Percentiles rank a stretch among this genome's conserved stretches.
Evolutionary conservation across 2,329 filamentous ascomycete species (phyloP).

Genomic region (Fusarium siculi): DNA sequence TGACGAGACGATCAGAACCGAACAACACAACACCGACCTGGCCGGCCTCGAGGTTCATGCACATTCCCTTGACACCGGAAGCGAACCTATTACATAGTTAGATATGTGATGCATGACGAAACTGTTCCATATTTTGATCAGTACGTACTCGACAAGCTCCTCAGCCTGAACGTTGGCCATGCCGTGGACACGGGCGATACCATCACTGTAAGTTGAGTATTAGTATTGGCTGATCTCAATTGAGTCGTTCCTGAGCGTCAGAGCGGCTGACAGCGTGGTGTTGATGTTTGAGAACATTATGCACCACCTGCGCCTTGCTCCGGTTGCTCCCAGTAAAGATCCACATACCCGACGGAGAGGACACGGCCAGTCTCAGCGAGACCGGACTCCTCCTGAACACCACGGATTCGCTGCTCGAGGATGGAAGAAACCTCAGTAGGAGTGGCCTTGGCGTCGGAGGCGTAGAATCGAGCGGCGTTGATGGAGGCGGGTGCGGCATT

Average conservation of each 20-base stretch:
- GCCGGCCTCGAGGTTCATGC: slow-evolving; percentile 99
- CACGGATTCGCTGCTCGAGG: slow-evolving; percentile 98
- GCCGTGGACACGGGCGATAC: slow-evolving; percentile 99
- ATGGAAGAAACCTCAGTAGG: slow-evolving; percentile 99
- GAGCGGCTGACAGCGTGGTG: slow-evolving; percentile 12
- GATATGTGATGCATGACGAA: slow-evolving; percentile 9
- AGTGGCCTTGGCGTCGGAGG: slow-evolving; percentile 90
- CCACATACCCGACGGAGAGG: slow-evolving; percentile 95
- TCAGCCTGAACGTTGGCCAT: slow-evolving; percentile 99
- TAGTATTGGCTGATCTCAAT: slow-evolving; percentile 41
- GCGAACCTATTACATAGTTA: slow-evolving; percentile 78
- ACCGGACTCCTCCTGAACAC: slow-evolving; percentile 95
- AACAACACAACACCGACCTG: slow-evolving; percentile 99
- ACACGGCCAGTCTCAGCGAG: slow-evolving; percentile 99
- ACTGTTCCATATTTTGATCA: slow-evolving; percentile 22
- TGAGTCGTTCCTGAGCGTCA: slow-evolving; percentile 25
- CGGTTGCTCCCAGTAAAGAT: slow-evolving; percentile 38
- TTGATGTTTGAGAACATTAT: slow-evolving; percentile 14
- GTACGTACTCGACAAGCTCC: slow-evolving; percentile 97
- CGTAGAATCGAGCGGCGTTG: slow-evolving; percentile 86
- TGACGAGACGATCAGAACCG: slow-evolving; percentile 99
- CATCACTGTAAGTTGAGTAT: slow-evolving; percentile 76
- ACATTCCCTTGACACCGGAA: slow-evolving; percentile 99
- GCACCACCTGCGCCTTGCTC: slow-evolving; percentile 29
- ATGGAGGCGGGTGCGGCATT: slow-evolving; percentile 82